Evolutionary conservation across 371 early-diverging fungal species (phyloP), one percentile per base, ranked within the genome.

Genomic region (Haplosporangium sp.): DNA sequence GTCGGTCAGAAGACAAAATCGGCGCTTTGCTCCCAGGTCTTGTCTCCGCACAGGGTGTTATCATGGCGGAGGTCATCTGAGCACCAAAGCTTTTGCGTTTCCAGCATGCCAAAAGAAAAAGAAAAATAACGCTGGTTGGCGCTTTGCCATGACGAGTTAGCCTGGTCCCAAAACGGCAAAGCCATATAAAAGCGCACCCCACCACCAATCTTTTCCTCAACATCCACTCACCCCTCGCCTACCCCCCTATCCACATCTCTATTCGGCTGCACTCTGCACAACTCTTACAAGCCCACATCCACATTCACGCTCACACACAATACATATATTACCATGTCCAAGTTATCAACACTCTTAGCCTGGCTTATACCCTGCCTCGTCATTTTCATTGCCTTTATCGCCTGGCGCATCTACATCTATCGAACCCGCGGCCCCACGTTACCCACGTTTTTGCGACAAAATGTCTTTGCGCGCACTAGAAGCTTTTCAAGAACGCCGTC

Each of bases 361-460:
- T 61, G 62, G 70, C 70, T 75, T 48, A 70, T 75, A 75, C 76
- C 76, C 1, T 56, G 51, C 29, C 51, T 75, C 14, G 40, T 70
- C 59, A 40, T 75, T 12, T 4, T 51, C 8, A 4, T 58, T 5
- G 70, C 67, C 38, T 41, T 70, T 23, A 50, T 75, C 21, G 67
- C 52, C 3, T 75, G 66, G 66, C 65, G 76, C 5, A 52, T 75
- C 53, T 55, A 75, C 40, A 43, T 70, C 53, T 70, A 70, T 59
- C 41, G 48, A 53, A 75, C 70, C 38, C 66, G 59, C 20, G 69
- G 69, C 29, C 69, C 76, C 18, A 38, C 51, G 14, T 29, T 75
- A 45, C 76, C 76, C 6, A 36, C 62, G 46, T 62, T 46, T 46
- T 59, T 75, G 18, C 76, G 54, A 18, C 67, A 67, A 20, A 75